Evolutionary conservation across 2,329 filamentous ascomycete genomes (phyloP).

Genomic region (Hyphodiscus sp.): DNA sequence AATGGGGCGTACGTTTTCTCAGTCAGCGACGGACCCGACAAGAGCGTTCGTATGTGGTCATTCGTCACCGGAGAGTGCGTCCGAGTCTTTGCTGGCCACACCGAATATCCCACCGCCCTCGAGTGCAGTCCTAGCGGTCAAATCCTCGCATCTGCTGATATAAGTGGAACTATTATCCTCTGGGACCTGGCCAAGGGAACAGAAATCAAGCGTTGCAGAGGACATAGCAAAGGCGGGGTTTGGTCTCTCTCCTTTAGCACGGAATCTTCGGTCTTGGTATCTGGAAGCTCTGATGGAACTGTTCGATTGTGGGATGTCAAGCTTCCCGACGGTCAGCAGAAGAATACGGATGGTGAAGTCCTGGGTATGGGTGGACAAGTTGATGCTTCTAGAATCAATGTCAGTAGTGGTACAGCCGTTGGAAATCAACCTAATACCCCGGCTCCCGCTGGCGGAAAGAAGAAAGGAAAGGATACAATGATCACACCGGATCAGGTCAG

Average conservation of each 20-base stretch:
- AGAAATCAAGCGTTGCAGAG: constrained; percentile 85
- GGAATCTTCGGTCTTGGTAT: constrained; percentile 84
- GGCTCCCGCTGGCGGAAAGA: constrained; percentile 43
- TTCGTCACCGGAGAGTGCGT: constrained; percentile 82
- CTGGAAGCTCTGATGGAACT: constrained; percentile 84
- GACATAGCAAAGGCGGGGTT: constrained; percentile 88
- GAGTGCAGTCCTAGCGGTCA: constrained; percentile 84
- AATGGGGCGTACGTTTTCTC: constrained; percentile 94
- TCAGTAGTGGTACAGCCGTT: constrained; percentile 14
- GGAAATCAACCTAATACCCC: constrained; percentile 28
- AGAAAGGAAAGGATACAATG: constrained; percentile 83
- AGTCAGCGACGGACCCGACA: constrained; percentile 75
- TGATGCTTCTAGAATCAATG: constrained; percentile 42
- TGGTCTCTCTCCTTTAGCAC: constrained; percentile 91
- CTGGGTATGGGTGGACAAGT: constrained; percentile 38
- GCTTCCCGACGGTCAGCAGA: constrained; percentile 59
- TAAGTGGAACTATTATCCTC: constrained; percentile 81
- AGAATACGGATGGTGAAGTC: constrained; percentile 40
- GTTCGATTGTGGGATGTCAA: constrained; percentile 92
- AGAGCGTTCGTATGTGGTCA: constrained; percentile 96
- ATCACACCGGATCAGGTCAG: constrained; percentile 91
- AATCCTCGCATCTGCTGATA: constrained; percentile 84
- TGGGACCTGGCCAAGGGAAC: constrained; percentile 90
- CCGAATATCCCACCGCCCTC: constrained; percentile 76
- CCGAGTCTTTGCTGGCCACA: constrained; percentile 87